Base-by-base conservation (phyloP, 1,284 basidiomycete genomes). In the Sanghuangporus baumii region DNA sequence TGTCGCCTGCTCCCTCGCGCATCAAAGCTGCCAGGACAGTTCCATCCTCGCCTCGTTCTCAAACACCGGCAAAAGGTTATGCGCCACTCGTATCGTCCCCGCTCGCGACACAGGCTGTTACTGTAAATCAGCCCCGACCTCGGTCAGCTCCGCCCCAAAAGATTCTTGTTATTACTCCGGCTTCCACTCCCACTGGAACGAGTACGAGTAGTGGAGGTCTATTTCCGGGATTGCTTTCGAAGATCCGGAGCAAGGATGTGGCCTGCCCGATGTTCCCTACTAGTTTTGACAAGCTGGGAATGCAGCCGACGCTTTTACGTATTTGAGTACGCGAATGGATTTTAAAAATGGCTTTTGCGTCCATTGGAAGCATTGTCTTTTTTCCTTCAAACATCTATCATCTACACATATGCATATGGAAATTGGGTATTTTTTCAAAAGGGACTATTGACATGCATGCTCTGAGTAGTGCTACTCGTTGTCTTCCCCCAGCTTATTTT, bases 81-180 rank as follows among this genome's bases (percentile, higher is more conserved):
- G 51, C 61, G n/a, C 63, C 63, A 11, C 16, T 31, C 26, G 34
- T 38, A 2, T 65, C 63, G 7, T 65, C 63, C 3, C 63, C 63
- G 8, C 60, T 65, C 18, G 63, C 40, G 9, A 58, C 62, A 18
- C 60, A 56, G 36, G 6, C 54, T 6, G 36, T 5, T 31, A 3
- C 5, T 31, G 26, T 3, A 2, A 41, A n/a, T 26, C 55, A 34
- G 56, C 48, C 41, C 23, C 43, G 43, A n/a, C n/a, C 43, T 16
- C 16, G 8, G 16, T 46, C 43, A 46, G 43, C 43, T 46, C 43
- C 43, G 20, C 43, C 43, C 6, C 43, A 46, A 20, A 46, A 46
- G 16, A 46, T 16, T 46, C 7, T 46, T n/a, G 3, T 18, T 46
- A n/a, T 16, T 18, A n/a, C 43, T 7, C 26, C 26, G 26, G 26